Percentiles rank a stretch among this genome's conserved stretches.
These are phyloP conservation scores for Backusella australiensis DNA, from an alignment of 192 early-diverging fungal species.

Conservation along the genomic window DNA sequence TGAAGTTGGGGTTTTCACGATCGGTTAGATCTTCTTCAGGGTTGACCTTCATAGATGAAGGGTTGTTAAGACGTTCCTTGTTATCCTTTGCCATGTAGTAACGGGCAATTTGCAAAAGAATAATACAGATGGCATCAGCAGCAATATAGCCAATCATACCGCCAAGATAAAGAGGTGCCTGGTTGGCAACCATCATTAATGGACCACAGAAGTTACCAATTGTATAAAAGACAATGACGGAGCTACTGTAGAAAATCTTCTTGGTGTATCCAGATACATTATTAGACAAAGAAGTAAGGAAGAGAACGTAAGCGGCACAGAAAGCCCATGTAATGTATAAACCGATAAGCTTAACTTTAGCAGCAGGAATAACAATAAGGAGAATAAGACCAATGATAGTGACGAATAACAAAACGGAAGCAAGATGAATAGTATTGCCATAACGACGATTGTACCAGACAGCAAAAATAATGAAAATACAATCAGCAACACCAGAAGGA, in stretches of 20 bases:
- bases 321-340: slow-evolving; percentile 26
- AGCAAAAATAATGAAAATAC: slow-evolving; percentile 16
- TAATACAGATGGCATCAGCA: slow-evolving; percentile 13
- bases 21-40: slow-evolving; percentile 26
- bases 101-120: slow-evolving; percentile 7
- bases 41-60: not conserved
- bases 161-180: slow-evolving; percentile 27
- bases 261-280: slow-evolving; percentile 33
- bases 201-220: slow-evolving; percentile 33
- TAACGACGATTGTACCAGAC: slow-evolving; percentile 22
- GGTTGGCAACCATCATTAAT: slow-evolving; percentile 13
- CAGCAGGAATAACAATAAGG: slow-evolving; percentile 15
- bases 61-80: not conserved
- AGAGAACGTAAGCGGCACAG: slow-evolving; percentile 15
- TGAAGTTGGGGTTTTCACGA: slow-evolving; percentile 17
- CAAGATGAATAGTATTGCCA: slow-evolving; percentile 18
- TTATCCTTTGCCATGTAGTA: slow-evolving; percentile 14
- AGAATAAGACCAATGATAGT: slow-evolving; percentile 29
- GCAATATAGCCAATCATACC: slow-evolving; percentile 25
- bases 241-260: slow-evolving; percentile 24
- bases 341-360: slow-evolving; percentile 21
- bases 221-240: slow-evolving; percentile 17
- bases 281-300: slow-evolving; percentile 21
- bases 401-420: not conserved
- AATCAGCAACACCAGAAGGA: slow-evolving; percentile 21